Evolutionary conservation across 805 yeast species (phyloP), one percentile per base, ranked within the genome.

Genomic region (Komagataella phaffii): DNA sequence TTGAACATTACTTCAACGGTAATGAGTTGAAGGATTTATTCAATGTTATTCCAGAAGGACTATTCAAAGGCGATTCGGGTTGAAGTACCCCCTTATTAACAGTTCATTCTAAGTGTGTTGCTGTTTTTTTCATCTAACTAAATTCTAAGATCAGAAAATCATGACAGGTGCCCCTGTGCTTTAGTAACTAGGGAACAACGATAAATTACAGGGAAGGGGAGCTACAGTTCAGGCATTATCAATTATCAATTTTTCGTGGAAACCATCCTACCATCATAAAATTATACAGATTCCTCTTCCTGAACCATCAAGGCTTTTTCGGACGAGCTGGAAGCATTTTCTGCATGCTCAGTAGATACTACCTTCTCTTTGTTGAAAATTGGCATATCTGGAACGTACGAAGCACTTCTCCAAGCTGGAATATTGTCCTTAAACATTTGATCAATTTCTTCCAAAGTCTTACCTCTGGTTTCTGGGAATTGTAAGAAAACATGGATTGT

Each of bases 401-500:
- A 19, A 3, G 50, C 47, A 44, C 50, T 45, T 48, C 44, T 53
- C 57, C 57, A 52, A 12, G 57, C 50, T 18, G 54, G 54, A 36
- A 53, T 24, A 36, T 53, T 49, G 36, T 45, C 24, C 19, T 18
- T 57, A 51, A 60, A 77, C 55, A 77, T 67, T 55, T 69, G 72
- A 61, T 81, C 83, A 52, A 82, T 76, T 57, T 81, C 82, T 57
- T 79, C 83, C 61, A 76, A 72, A 14, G 78, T 69, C 62, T 76
- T 74, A 17, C 79, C 80, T 64, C 75, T 78, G n/a, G 88, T 83
- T 65, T 83, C 88, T 53, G 79, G 77, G 51, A 80, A 79, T 56
- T 67, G 68, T 62, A 75, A 69, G 56, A 48, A 63, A 55, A 55
- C 53, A 43, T 61, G 80, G 51, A 77, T 52, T 45, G 72, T 69